phyloP scores from a whole-genome alignment of 257 asterid genomes.

The Solanum peruvianum region DNA sequence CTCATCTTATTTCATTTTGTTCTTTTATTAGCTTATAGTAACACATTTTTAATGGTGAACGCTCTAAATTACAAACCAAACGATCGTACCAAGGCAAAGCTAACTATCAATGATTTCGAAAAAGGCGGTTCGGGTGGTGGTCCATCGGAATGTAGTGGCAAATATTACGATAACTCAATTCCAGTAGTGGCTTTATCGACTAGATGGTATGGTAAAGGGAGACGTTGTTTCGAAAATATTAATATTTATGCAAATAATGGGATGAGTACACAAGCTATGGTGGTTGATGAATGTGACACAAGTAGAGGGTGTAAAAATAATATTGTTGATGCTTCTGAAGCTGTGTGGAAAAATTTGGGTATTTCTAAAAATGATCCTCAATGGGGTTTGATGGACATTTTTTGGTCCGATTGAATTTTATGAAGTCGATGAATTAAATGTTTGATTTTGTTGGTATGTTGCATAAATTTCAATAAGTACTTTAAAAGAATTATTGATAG shows the following conservation, averaged over 20 bases:
- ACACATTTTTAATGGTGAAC: not conserved
- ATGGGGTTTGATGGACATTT: slow-evolving; percentile 15
- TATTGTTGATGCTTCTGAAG: slow-evolving; percentile 27
- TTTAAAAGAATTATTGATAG: not conserved
- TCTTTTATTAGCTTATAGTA: not conserved
- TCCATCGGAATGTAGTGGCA: slow-evolving; percentile 14
- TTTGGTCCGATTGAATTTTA: slow-evolving; percentile 16
- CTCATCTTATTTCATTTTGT: not conserved
- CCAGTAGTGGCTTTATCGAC: slow-evolving; percentile 16
- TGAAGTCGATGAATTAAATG: not conserved
- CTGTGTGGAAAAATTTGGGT: slow-evolving; percentile 18
- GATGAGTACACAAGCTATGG: slow-evolving; percentile 6
- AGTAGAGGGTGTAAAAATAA: slow-evolving; percentile 9
- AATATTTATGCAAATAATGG: slow-evolving; percentile 14
- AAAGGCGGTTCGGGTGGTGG: slow-evolving; percentile 13
- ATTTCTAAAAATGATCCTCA: not conserved
- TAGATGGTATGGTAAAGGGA: slow-evolving; percentile 5
- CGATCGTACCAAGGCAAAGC: slow-evolving; percentile 1
- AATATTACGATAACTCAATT: slow-evolving; percentile 6
- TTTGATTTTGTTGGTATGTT: not conserved
- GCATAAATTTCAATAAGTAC: not conserved
- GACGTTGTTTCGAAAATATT: slow-evolving; percentile 4
- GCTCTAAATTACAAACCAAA: slow-evolving; percentile 4
- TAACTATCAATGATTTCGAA: slow-evolving; percentile 4
- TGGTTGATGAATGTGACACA: slow-evolving; percentile 22